These are phyloP conservation scores for Yarrowia sp. DNA, from an alignment of 805 yeast species.

Conservation along the genomic window DNA sequence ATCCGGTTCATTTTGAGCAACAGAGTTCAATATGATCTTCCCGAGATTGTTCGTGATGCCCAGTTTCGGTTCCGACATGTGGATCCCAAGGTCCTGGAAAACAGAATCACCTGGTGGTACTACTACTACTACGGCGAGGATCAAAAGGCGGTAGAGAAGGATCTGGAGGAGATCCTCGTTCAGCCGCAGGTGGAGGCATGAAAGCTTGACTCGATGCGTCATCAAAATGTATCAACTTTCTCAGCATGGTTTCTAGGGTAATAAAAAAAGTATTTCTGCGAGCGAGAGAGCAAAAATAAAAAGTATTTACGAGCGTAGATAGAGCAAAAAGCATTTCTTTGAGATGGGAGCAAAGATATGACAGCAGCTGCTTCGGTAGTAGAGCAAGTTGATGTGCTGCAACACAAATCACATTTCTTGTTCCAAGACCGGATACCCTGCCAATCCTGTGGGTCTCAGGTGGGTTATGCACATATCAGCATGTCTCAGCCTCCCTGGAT, in stretches of 20 bases:
- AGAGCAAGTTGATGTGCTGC: background rate
- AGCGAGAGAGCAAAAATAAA: background rate
- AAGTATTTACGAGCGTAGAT: too few relatives aligned
- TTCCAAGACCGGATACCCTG: background rate
- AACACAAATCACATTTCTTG: background rate
- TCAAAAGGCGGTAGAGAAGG: background rate
- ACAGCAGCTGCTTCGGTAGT: too few relatives aligned
- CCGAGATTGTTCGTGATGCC: background rate
- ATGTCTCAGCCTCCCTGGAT: background rate
- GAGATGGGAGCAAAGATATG: too few relatives aligned
- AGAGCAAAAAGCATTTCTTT: too few relatives aligned
- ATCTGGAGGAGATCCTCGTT: background rate
- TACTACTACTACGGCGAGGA: conserved; percentile 9
- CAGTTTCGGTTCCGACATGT: background rate
- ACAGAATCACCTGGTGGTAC: conserved; percentile 8
- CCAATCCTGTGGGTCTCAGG: background rate
- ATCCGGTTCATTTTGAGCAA: background rate
- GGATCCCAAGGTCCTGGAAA: background rate
- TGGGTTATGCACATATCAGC: conserved; percentile 5
- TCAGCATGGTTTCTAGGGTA: background rate
- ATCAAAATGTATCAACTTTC: background rate
- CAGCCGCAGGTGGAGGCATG: conserved; percentile 15
- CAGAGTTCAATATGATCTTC: background rate
- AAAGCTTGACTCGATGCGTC: background rate
- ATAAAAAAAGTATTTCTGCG: background rate